These are phyloP conservation scores for Poa annua DNA, from an alignment of 176 grass and related monocot species.

Conservation along the genomic window DNA sequence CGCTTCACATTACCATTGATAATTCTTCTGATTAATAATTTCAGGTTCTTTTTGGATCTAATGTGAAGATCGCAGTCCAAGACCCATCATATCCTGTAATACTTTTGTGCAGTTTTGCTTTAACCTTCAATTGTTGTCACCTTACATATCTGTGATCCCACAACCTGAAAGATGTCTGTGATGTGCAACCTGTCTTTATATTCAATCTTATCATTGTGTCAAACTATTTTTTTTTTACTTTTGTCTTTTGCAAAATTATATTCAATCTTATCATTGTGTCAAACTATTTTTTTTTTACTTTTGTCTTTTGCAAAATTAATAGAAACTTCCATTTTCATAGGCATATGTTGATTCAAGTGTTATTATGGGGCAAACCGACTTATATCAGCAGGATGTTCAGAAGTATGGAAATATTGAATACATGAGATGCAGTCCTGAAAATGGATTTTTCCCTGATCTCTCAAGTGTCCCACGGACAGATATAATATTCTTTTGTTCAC, in stretches of 20 bases:
- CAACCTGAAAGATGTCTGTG: neutral
- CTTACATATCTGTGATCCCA: neutral
- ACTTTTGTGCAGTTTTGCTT: neutral
- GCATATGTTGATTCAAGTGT: slow-evolving; percentile 97
- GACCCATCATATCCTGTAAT: slow-evolving; percentile 97
- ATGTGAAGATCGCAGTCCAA: slow-evolving; percentile 86
- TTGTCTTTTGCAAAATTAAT: slow-evolving; percentile 14
- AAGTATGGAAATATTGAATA: slow-evolving; percentile 85
- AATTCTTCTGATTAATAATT: slow-evolving; percentile 32
- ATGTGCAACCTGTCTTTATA: neutral
- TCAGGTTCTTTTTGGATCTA: slow-evolving; percentile 91
- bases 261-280: neutral
- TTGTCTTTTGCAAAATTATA: slow-evolving; percentile 14
- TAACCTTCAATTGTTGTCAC: neutral
- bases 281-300: neutral
- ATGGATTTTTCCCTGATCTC: slow-evolving; percentile 90
- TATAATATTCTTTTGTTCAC: slow-evolving; percentile 98
- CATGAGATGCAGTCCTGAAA: slow-evolving; percentile 94
- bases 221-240: neutral
- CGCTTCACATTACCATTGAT: slow-evolving; percentile 1
- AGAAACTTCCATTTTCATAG: slow-evolving; percentile 46
- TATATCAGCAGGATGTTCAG: slow-evolving; percentile 80
- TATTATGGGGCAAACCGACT: slow-evolving; percentile 82
- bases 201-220: neutral
- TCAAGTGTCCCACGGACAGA: slow-evolving; percentile 69